These are phyloP conservation scores for Citrus sinensis DNA, from an alignment of 345 rosid species.

Conservation along the genomic window DVS_A1.0 CM039166.1:5195501-5196000, in stretches of 20 bases:
- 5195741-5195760: constrained; percentile 67
- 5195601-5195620: background rate
- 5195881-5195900: no score
- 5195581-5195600: background rate
- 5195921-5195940: no score
- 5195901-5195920: no score
- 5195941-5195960: no score
- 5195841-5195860: background rate
- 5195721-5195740: constrained; percentile 83
- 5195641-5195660: constrained; percentile 83
- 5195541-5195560: background rate
- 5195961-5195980: background rate
- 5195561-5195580: background rate
- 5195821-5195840: background rate
- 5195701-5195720: constrained; percentile 92
- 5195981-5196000: no score
- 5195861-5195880: background rate
- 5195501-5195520: constrained; percentile 93
- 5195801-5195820: constrained; percentile 36
- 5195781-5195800: constrained; percentile 46
- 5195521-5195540: background rate
- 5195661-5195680: constrained; percentile 98
- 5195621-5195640: constrained; percentile 40
- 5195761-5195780: constrained; percentile 73
- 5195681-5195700: constrained; percentile 90